phyloP scores from a whole-genome alignment of 2,329 filamentous ascomycete species.

The Zymoseptoria brevis region DNA sequence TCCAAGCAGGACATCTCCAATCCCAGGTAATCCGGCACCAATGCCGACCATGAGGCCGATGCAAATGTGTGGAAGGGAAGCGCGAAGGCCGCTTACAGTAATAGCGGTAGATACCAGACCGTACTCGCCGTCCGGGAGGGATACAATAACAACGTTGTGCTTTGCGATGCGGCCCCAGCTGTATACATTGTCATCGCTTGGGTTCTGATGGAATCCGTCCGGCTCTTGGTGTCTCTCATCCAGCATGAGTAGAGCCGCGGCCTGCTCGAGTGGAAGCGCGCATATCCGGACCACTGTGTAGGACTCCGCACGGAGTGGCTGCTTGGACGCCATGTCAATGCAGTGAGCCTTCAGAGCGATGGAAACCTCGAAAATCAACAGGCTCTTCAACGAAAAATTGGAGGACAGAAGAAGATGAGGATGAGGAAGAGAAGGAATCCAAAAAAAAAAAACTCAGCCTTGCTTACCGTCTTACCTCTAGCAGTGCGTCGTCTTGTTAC shows the following conservation, averaged over 20 bases:
- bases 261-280: conserved; percentile 6
- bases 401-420: too few species aligned
- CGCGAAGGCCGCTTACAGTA: conserved; percentile 6
- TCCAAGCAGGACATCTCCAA: conserved; percentile 22
- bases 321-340: too few species aligned
- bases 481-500: too few species aligned
- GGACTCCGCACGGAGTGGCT: too few species aligned
- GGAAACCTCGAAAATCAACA: too few species aligned
- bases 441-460: too few species aligned
- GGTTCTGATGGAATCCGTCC: neutral
- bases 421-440: too few species aligned
- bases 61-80: conserved; percentile 7
- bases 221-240: conserved; percentile 5
- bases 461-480: too few species aligned
- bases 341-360: too few species aligned
- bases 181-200: conserved; percentile 11
- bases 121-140: conserved; percentile 13
- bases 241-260: conserved; percentile 4
- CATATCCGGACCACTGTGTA: conserved; percentile 8
- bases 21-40: conserved; percentile 1
- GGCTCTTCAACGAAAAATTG: too few species aligned
- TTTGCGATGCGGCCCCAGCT: conserved; percentile 12
- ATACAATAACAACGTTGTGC: conserved; percentile 22
- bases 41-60: conserved; percentile 8
- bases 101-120: conserved; percentile 12